Evolutionary conservation across 805 yeast species (phyloP).

Genomic region (Saturnispora silvae): DNA sequence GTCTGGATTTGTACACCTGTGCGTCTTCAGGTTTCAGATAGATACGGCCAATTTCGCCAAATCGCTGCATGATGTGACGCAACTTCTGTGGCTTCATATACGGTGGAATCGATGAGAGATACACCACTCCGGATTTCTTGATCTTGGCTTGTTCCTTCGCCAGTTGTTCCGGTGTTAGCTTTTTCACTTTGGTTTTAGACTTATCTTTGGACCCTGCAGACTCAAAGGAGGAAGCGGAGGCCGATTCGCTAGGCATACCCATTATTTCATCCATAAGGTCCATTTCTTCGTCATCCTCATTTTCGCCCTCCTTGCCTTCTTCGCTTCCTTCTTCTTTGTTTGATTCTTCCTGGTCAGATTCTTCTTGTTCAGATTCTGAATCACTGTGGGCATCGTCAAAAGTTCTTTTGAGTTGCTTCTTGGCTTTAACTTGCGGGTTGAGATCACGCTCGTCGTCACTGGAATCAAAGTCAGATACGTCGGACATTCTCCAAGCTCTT

Average conservation of each 20-base stretch:
- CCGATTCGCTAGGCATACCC: constrained; percentile 22
- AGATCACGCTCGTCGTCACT: constrained; percentile 4
- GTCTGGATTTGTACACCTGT: constrained; percentile 50
- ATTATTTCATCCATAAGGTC: constrained; percentile 10
- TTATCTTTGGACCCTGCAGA: background rate
- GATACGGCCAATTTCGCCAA: constrained; percentile 82
- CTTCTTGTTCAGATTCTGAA: constrained; percentile 12
- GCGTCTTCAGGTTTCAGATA: constrained; percentile 81
- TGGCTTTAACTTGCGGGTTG: constrained; percentile 1
- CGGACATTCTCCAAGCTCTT: no score
- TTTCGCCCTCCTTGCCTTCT: constrained; percentile 15
- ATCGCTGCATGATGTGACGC: constrained; percentile 66
- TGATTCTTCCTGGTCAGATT: constrained; percentile 16
- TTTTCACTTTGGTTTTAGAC: constrained; percentile 28
- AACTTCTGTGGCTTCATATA: constrained; percentile 93
- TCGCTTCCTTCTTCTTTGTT: constrained; percentile 16
- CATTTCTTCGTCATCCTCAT: constrained; percentile 14
- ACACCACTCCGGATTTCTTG: constrained; percentile 82
- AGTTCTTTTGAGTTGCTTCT: constrained; percentile 2
- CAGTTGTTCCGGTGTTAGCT: constrained; percentile 45
- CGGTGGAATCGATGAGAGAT: constrained; percentile 85
- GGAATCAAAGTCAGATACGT: background rate
- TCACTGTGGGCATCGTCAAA: constrained; percentile 12
- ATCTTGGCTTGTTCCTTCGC: constrained; percentile 43
- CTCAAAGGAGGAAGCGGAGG: constrained; percentile 12